phyloP scores from a whole-genome alignment of 805 yeast genomes.

The Spathaspora girioi region DNA sequence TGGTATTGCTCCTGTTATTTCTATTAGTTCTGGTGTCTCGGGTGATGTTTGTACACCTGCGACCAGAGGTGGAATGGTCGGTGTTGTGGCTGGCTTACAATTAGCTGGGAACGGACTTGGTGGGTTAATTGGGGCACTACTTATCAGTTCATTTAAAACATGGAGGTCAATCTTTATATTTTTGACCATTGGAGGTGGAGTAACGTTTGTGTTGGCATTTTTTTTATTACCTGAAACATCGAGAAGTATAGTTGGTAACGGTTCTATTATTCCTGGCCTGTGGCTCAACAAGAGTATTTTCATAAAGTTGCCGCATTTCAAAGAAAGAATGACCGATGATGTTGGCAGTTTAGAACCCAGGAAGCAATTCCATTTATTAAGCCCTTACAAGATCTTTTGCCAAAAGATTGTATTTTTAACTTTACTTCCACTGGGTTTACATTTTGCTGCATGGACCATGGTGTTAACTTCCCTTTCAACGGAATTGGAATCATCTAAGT shows the following conservation, averaged over 20 bases:
- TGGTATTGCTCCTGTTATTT: slow-evolving; percentile 72
- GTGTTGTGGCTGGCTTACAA: slow-evolving; percentile 60
- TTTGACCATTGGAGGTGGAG: slow-evolving; percentile 60
- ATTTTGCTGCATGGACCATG: slow-evolving; percentile 69
- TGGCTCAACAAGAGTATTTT: slow-evolving; percentile 45
- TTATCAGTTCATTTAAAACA: slow-evolving; percentile 21
- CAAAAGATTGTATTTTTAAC: slow-evolving; percentile 44
- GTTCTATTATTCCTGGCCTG: slow-evolving; percentile 51
- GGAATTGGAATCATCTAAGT: slow-evolving; percentile 41
- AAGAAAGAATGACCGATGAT: slow-evolving; percentile 28
- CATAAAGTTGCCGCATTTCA: slow-evolving; percentile 26
- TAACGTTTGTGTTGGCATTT: slow-evolving; percentile 21
- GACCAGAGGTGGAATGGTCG: slow-evolving; percentile 70
- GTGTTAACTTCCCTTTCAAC: slow-evolving; percentile 64
- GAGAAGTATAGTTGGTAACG: slow-evolving; percentile 71
- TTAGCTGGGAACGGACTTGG: slow-evolving; percentile 76
- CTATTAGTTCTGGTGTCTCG: slow-evolving; percentile 65
- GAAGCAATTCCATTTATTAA: slow-evolving; percentile 20
- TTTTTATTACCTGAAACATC: slow-evolving; percentile 69
- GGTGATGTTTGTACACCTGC: slow-evolving; percentile 68
- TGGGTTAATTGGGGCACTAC: slow-evolving; percentile 59
- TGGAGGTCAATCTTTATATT: slow-evolving; percentile 86
- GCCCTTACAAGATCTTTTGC: slow-evolving; percentile 41
- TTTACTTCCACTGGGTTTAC: slow-evolving; percentile 56
- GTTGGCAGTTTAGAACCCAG: slow-evolving; percentile 12